Evolutionary conservation across 2,329 filamentous ascomycete genomes (phyloP), one percentile per base, ranked within the genome.

Genomic region (Phialophora chinensis): DNA sequence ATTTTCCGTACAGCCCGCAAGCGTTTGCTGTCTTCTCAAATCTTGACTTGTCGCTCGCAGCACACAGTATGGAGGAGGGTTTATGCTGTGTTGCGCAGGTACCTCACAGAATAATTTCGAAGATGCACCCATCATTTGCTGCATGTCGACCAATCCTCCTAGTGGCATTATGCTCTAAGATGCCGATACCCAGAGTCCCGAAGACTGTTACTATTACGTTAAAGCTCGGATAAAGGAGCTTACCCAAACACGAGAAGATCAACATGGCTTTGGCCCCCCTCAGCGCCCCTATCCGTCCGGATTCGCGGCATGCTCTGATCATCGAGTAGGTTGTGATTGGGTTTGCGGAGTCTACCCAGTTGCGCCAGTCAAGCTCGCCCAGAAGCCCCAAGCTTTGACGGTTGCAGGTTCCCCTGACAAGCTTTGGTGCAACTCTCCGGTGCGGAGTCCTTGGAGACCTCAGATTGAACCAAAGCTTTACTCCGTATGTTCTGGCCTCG

Each of bases 291-390:
- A 25, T 29, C 38, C 23, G 14, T 1, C 20, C n/a, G 20, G 20
- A 29, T 1, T 25, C 25, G 55, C 35, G 44, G 35, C 20, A 38
- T 47, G 23, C 56, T 42, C 20, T 23, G 44, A 7, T n/a, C 33
- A 53, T 29, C 20, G 20, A 12, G n/a, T 12, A 52, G 20, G 20
- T 42, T 61, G 29, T 61, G 58, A 61, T 61, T 53, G 47, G 47
- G 29, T 27, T 20, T 52, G 29, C 29, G 27, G 44, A n/a, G 23
- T 25, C 20, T 14, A 23, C 47, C 47, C 47, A 23, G 47, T 25
- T 6, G 20, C 3, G 23, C 23, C 23, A 25, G 49, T 52, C 49
- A 52, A 27, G 49, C 49, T 52, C 49, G 20, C 25, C 25, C 10
- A 25, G 25, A 52, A 29, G 6, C 25, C 25, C 10, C 25, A 52